Evolutionary conservation across 345 rosid genomes (phyloP).

Genomic region (Aethionema arabicum): DNA sequence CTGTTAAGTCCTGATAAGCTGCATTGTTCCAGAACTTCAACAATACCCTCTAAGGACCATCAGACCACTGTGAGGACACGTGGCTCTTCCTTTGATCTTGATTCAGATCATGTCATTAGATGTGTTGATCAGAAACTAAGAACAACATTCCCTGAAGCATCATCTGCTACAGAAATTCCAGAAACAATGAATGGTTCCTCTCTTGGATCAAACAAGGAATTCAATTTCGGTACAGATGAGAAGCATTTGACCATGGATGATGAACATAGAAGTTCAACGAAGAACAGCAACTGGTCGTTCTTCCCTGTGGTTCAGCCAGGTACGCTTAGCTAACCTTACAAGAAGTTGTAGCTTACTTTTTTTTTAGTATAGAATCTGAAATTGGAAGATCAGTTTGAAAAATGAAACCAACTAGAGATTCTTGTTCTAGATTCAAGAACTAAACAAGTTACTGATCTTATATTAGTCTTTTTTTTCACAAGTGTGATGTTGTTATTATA

Average conservation of each 20-base stretch:
- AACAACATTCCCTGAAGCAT: conserved; percentile 42
- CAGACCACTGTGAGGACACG: conserved; percentile 30
- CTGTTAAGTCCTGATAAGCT: conserved; percentile 59
- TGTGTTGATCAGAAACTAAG: conserved; percentile 47
- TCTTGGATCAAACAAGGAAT: conserved; percentile 61
- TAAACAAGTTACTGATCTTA: conserved; percentile 4
- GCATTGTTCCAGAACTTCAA: conserved; percentile 52
- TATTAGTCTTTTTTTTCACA: background rate
- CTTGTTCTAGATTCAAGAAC: conserved; percentile 21
- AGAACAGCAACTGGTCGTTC: conserved; percentile 61
- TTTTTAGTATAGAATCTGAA: conserved; percentile 16
- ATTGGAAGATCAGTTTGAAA: conserved; percentile 16
- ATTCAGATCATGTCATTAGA: conserved; percentile 48
- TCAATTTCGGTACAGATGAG: conserved; percentile 64
- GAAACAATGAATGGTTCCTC: conserved; percentile 44
- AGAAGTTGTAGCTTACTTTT: background rate
- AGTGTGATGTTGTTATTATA: conserved; percentile 13
- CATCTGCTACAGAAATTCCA: conserved; percentile 30
- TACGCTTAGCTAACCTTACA: conserved; percentile 48
- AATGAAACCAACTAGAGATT: background rate
- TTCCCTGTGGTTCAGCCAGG: conserved; percentile 75
- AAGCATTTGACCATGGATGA: conserved; percentile 50
- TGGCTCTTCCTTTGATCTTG: conserved; percentile 64
- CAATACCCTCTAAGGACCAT: conserved; percentile 49
- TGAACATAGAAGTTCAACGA: conserved; percentile 40